Evolutionary conservation across 176 grass and related monocot genomes (phyloP).

Genomic region (Cenchrus americanus): DNA sequence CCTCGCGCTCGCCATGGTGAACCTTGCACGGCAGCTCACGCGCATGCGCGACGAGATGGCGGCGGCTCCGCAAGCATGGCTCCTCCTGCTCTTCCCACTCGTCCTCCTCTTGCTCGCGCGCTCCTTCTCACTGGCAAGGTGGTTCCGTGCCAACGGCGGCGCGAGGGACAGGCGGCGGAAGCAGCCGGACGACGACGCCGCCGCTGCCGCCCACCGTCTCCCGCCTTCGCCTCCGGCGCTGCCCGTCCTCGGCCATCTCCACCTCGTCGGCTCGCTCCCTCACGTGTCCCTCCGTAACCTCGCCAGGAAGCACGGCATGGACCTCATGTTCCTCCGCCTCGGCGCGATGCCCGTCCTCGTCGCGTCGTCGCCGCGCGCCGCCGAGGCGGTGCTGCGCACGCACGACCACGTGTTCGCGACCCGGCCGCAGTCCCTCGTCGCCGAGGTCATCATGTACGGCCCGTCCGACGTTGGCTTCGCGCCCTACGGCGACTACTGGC

Average conservation of each 20-base stretch:
- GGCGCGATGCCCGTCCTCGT: conserved; percentile 39
- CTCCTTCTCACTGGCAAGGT: neutral
- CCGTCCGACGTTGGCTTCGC: no score
- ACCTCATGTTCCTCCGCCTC: conserved; percentile 37
- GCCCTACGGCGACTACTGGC: no score
- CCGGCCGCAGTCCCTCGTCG: no score
- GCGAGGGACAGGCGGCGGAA: neutral
- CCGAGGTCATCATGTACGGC: no score
- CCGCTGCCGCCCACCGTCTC: neutral
- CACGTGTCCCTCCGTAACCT: conserved; percentile 39
- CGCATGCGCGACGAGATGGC: neutral
- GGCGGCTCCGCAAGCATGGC: neutral
- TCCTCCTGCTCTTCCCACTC: conserved; percentile 4
- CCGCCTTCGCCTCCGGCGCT: conserved; percentile 46
- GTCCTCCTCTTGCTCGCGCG: neutral
- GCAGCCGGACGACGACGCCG: neutral
- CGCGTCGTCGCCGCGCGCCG: conserved; percentile 47
- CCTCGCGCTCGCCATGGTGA: neutral
- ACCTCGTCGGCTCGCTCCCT: conserved; percentile 40
- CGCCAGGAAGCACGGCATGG: neutral
- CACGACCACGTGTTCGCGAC: conserved; percentile 42
- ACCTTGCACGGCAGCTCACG: neutral
- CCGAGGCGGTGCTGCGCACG: conserved; percentile 46
- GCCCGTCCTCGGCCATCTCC: conserved; percentile 49
- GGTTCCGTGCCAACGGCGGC: neutral